Evolutionary conservation across 2,329 filamentous ascomycete genomes (phyloP).

Genomic region (Sarocladium oryzae): DNA sequence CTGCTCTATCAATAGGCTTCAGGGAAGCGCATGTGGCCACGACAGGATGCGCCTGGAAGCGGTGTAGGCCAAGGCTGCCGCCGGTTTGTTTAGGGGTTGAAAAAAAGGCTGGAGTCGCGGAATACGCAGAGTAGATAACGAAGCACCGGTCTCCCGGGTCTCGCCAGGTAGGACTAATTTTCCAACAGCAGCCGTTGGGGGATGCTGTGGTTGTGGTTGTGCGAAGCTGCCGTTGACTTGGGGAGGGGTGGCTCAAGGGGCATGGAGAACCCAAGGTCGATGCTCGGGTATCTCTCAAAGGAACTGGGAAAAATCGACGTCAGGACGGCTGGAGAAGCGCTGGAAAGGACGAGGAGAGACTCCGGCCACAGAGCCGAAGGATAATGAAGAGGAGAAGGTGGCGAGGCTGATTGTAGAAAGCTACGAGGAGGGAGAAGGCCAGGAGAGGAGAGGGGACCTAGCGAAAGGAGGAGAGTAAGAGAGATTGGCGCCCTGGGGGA

Average conservation of each 20-base stretch:
- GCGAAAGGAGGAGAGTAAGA: slow-evolving; percentile 2
- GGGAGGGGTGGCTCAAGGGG: slow-evolving; percentile 7
- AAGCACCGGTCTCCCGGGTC: background rate
- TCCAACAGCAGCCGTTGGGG: background rate
- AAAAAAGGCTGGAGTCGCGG: background rate
- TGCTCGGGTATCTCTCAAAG: slow-evolving; percentile 4
- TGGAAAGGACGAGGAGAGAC: background rate
- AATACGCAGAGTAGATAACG: background rate
- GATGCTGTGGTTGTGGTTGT: background rate
- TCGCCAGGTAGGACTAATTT: too few species aligned
- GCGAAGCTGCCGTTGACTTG: background rate
- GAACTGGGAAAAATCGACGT: background rate
- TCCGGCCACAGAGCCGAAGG: background rate
- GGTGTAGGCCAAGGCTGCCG: background rate
- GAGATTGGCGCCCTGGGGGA: slow-evolving; percentile 3
- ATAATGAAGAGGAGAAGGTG: background rate
- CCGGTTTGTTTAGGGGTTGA: background rate
- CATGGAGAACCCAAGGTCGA: too few species aligned
- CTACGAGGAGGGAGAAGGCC: background rate
- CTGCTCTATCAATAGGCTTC: background rate
- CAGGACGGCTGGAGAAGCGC: background rate
- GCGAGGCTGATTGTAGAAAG: slow-evolving; percentile 1
- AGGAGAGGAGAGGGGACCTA: background rate
- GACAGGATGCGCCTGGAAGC: background rate
- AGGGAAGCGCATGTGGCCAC: slow-evolving; percentile 3